Conservation (phyloP, 2,329 filamentous ascomycete genomes). For the Aspergillus melleus region DNA sequence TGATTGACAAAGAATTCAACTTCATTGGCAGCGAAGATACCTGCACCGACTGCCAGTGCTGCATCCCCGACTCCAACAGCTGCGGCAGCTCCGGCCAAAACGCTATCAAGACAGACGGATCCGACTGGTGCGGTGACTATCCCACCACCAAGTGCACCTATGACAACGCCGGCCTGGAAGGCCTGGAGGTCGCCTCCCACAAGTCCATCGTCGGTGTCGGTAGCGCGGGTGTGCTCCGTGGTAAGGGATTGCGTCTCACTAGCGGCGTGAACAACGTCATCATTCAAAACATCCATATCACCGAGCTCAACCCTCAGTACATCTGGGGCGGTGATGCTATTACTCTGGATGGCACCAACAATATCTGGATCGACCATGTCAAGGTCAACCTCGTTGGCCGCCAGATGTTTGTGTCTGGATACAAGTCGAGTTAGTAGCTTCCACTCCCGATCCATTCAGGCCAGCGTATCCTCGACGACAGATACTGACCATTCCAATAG, state of each 20-base stretch:
- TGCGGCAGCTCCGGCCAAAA: slow-evolving; percentile 50
- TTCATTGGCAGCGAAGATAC: slow-evolving; percentile 22
- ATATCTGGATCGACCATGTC: slow-evolving; percentile 52
- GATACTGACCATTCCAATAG: slow-evolving; percentile 26
- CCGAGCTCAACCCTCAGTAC: slow-evolving; percentile 53
- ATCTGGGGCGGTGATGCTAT: slow-evolving; percentile 62
- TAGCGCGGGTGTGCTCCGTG: slow-evolving; percentile 54
- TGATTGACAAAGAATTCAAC: slow-evolving; percentile 53
- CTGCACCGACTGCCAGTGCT: slow-evolving; percentile 29
- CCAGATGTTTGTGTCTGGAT: slow-evolving; percentile 29
- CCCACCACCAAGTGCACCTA: slow-evolving; percentile 44
- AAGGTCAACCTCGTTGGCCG: slow-evolving; percentile 39
- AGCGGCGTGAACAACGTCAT: slow-evolving; percentile 55
- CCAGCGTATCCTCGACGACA: slow-evolving; percentile 32
- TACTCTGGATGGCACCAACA: slow-evolving; percentile 46
- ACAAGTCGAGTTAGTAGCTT: slow-evolving; percentile 35
- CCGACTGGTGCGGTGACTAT: slow-evolving; percentile 59
- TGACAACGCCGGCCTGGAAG: slow-evolving; percentile 53
- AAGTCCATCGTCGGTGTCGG: slow-evolving; percentile 58
- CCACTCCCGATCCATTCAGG: slow-evolving; percentile 49
- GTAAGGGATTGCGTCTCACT: slow-evolving; percentile 54
- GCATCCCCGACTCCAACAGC: slow-evolving; percentile 35
- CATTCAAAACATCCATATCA: slow-evolving; percentile 59
- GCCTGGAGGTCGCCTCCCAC: slow-evolving; percentile 55
- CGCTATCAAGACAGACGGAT: slow-evolving; percentile 51